phyloP scores from a whole-genome alignment of 2,329 filamentous ascomycete genomes.

The Helminthosporium solani region DNA sequence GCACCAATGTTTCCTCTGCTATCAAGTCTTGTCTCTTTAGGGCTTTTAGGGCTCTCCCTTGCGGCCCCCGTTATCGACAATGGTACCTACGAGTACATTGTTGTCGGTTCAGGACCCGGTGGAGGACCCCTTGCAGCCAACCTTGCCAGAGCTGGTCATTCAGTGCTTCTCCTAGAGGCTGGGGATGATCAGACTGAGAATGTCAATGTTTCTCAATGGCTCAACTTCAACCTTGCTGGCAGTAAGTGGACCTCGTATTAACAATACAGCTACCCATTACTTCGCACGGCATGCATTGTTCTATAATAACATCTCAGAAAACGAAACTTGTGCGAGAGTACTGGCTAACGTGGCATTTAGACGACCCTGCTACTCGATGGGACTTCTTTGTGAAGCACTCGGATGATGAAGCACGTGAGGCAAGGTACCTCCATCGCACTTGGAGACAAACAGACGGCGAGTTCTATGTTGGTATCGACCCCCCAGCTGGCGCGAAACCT shows the following conservation, averaged over 20 bases:
- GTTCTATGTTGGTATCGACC: conserved; percentile 55
- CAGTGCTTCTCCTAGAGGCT: conserved; percentile 59
- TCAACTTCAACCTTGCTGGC: conserved; percentile 54
- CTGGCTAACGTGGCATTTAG: not conserved
- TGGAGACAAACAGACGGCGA: conserved; percentile 55
- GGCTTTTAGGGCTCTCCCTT: conserved; percentile 10
- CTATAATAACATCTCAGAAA: no score
- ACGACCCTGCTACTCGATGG: conserved; percentile 50
- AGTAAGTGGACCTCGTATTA: conserved; percentile 49
- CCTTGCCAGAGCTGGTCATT: conserved; percentile 50
- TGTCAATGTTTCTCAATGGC: conserved; percentile 51
- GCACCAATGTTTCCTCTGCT: conserved; percentile 11
- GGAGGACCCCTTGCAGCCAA: conserved; percentile 18
- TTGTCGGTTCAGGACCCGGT: conserved; percentile 49
- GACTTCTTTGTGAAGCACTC: conserved; percentile 64
- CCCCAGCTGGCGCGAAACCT: conserved; percentile 52
- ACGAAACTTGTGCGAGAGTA: not conserved
- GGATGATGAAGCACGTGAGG: conserved; percentile 52
- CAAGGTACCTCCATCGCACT: conserved; percentile 58
- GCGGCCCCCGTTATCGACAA: conserved; percentile 13
- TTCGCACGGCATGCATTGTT: no score
- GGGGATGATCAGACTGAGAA: conserved; percentile 57
- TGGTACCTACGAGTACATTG: conserved; percentile 58
- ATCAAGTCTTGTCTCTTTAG: conserved; percentile 8
- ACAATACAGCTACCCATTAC: no score